These are phyloP conservation scores for Venturia aucupariae DNA, from an alignment of 2,329 filamentous ascomycete species.

Conservation along the genomic window DNA sequence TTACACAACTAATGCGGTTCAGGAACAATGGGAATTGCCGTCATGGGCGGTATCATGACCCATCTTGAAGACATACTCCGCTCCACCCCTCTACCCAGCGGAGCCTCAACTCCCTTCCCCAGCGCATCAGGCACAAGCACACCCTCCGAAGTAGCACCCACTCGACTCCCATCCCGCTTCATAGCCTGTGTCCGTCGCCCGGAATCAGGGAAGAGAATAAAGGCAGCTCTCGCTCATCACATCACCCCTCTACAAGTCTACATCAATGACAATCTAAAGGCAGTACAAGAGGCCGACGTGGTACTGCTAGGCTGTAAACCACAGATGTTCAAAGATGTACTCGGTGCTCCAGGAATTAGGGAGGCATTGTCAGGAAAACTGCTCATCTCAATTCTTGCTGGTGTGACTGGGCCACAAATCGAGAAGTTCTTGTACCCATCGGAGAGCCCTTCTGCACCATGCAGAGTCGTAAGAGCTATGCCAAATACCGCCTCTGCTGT, in stretches of 20 bases:
- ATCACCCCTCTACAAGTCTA: slow-evolving; percentile 52
- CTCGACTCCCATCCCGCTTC: slow-evolving; percentile 61
- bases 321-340: slow-evolving; percentile 59
- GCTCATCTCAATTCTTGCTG: slow-evolving; percentile 72
- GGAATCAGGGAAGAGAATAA: slow-evolving; percentile 61
- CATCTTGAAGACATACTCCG: slow-evolving; percentile 46
- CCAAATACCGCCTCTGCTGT: slow-evolving; percentile 77
- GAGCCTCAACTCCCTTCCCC: slow-evolving; percentile 26
- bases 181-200: slow-evolving; percentile 68
- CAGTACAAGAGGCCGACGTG: slow-evolving; percentile 60
- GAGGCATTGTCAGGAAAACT: slow-evolving; percentile 70
- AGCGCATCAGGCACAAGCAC: slow-evolving; percentile 27
- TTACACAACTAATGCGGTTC: slow-evolving; percentile 9
- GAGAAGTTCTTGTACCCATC: slow-evolving; percentile 47
- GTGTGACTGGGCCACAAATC: slow-evolving; percentile 62
- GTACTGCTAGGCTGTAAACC: slow-evolving; percentile 76
- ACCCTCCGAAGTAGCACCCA: slow-evolving; percentile 35
- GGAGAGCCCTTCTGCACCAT: slow-evolving; percentile 40
- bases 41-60: slow-evolving; percentile 68
- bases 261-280: slow-evolving; percentile 61
- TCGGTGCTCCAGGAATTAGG: slow-evolving; percentile 58
- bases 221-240: slow-evolving; percentile 55
- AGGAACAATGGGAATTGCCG: slow-evolving; percentile 81
- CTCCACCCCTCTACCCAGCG: slow-evolving; percentile 36
- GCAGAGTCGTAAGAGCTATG: slow-evolving; percentile 67